Percentiles rank a stretch among this genome's conserved stretches.
Conservation (phyloP, 208 protist species). For the Crithidia bombi region DNA sequence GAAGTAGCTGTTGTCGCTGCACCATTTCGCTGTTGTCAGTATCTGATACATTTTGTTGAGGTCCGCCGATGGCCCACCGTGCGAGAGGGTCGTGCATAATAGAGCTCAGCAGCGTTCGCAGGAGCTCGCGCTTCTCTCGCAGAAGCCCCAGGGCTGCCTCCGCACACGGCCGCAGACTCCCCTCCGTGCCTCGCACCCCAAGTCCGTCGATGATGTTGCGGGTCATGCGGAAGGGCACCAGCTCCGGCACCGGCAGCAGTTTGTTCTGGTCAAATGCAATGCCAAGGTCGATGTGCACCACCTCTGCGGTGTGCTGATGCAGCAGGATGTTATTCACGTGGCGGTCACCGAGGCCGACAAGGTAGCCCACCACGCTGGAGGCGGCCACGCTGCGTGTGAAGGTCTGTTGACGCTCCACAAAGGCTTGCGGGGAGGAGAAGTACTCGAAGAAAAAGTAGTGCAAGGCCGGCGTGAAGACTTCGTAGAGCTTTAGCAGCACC, state of each 20-base stretch:
- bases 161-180: slow-evolving; percentile 88
- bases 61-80: slow-evolving; percentile 77
- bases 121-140: slow-evolving; percentile 60
- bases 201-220: slow-evolving; percentile 97
- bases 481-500: slow-evolving; percentile 67
- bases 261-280: slow-evolving; percentile 94
- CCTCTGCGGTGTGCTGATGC: slow-evolving; percentile 86
- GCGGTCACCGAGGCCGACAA: slow-evolving; percentile 97
- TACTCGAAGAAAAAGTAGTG: slow-evolving; percentile 97
- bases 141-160: slow-evolving; percentile 90
- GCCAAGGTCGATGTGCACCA: slow-evolving; percentile 97
- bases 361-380: slow-evolving; percentile 94
- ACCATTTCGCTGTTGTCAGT: too few species aligned
- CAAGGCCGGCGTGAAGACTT: slow-evolving; percentile 91
- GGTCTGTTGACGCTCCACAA: slow-evolving; percentile 73
- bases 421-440: slow-evolving; percentile 72
- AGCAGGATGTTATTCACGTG: slow-evolving; percentile 97
- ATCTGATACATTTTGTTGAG: too few species aligned
- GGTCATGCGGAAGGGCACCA: slow-evolving; percentile 97
- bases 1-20: slow-evolving; percentile 31
- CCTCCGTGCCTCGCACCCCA: slow-evolving; percentile 92
- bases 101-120: slow-evolving; percentile 92
- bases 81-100: slow-evolving; percentile 97
- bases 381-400: slow-evolving; percentile 94
- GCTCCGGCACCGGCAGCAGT: slow-evolving; percentile 92